Base-by-base conservation (phyloP, 352 stramenopile genomes). In the Phytophthora pinifolia region DNA sequence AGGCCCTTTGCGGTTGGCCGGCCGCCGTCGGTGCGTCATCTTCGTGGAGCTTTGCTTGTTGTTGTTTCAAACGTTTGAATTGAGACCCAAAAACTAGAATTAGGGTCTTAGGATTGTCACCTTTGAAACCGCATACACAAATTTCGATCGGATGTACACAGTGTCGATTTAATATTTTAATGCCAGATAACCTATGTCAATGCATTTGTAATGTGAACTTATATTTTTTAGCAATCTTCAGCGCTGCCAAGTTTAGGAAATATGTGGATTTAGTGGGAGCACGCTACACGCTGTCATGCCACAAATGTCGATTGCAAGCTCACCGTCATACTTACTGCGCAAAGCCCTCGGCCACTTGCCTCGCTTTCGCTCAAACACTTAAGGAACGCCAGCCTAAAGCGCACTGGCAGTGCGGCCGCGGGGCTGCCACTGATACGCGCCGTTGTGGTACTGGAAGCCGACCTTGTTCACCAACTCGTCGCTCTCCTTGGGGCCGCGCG, bases 401-500 rank as follows among this genome's bases (percentile, higher is more conserved):
- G 76, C 74, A 58, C 62, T 89, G 34, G 62, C 42, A 22, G 67
- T 62, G 52, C 68, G 67, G 34, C 36, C 51, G 25, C 55, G 50
- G 36, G 79, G 76, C 54, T 83, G 74, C 79, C 79, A 92, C 62
- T 89, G 70, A 68, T 92, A 92, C 33, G 59, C 68, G 45, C 83
- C 83, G 14, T 80, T 47, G 65, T 92, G 83, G 77, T 89, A 92
- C 56, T 85, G 74, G 69, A 88, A 92, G 35, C 83, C 83, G 18
- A 84, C 70, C 46, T 67, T 72, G 57, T 59, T 70, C 25, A 82
- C 75, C 30, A 92, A 54, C 62, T 89, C 74, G 64, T 98, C 89
- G 49, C 85, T 95, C 54, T 97, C 86, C 54, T 79, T 77, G 25
- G 97, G 97, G 4, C 97, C 97, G 18, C 88, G 85, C 27, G 90